A percentile compares a stretch with the other conserved stretches of the same genome.
phyloP scores from a whole-genome alignment of 768 basidiomycete species.

The Infundibulicybe gibba region DNA sequence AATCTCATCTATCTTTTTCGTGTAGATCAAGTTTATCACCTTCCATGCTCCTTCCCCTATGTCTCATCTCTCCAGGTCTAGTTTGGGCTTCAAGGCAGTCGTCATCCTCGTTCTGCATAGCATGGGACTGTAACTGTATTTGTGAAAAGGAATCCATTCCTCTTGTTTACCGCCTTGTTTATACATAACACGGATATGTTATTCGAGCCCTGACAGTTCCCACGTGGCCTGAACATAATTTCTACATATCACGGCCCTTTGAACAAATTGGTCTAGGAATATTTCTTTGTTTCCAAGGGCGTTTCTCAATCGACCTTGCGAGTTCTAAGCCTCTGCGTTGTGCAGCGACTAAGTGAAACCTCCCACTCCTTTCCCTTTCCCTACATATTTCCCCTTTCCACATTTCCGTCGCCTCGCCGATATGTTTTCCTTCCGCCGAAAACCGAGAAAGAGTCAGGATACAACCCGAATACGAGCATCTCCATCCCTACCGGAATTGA shows the following conservation, averaged over 20 bases:
- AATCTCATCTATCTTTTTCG: slow-evolving; percentile 2
- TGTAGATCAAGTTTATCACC: slow-evolving; percentile 10
- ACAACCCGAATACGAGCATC: slow-evolving; percentile 59
- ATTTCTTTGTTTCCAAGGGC: too few relatives aligned
- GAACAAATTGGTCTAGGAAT: too few relatives aligned
- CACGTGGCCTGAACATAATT: too few relatives aligned
- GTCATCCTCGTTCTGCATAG: slow-evolving; percentile 12
- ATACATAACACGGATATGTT: slow-evolving; percentile 2
- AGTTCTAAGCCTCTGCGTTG: too few relatives aligned
- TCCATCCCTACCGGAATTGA: slow-evolving; percentile 77
- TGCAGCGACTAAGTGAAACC: neutral
- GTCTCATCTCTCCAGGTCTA: slow-evolving; percentile 18
- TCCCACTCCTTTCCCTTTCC: neutral
- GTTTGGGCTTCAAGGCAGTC: slow-evolving; percentile 14
- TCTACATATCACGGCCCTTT: too few relatives aligned
- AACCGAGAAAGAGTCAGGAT: slow-evolving; percentile 50
- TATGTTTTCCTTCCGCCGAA: slow-evolving; percentile 80
- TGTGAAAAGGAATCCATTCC: slow-evolving; percentile 6
- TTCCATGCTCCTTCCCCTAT: slow-evolving; percentile 15
- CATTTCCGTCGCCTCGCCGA: slow-evolving; percentile 7
- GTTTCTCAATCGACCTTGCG: too few relatives aligned
- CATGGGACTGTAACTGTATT: slow-evolving; percentile 26
- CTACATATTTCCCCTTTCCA: neutral
- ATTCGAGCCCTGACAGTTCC: too few relatives aligned
- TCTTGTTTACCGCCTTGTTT: slow-evolving; percentile 15